A percentile compares a stretch with the other conserved stretches of the same genome.
Conservation (phyloP, 2,329 filamentous ascomycete species). For the Venturia nashicola region DNA sequence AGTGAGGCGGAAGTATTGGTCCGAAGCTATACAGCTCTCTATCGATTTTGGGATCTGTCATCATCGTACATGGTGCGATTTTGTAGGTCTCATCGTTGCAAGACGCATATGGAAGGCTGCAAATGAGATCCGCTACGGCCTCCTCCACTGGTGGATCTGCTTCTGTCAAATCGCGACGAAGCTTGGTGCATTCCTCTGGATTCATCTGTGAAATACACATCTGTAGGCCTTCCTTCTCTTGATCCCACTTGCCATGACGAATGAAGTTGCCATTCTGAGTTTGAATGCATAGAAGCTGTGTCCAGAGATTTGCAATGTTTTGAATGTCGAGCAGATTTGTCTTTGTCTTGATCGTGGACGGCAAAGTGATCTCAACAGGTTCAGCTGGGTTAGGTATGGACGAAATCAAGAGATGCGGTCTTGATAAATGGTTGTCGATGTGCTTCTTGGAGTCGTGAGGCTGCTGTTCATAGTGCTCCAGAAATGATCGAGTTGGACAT, state of each 20-base stretch:
- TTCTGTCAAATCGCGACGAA: neutral
- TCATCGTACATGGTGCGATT: conserved; percentile 1
- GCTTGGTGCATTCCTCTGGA: neutral
- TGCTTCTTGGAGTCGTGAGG: neutral
- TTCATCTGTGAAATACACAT: neutral
- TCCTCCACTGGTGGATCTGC: neutral
- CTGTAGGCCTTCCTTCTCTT: neutral
- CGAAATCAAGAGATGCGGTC: neutral
- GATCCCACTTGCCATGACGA: neutral
- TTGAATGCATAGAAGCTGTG: neutral
- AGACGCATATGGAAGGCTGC: neutral
- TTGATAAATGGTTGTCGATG: neutral
- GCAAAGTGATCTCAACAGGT: neutral
- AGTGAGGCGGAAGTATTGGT: neutral
- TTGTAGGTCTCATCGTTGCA: neutral
- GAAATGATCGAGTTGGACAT: neutral
- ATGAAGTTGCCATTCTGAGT: conserved; percentile 1
- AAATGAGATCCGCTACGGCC: neutral
- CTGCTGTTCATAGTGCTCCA: neutral
- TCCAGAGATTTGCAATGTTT: neutral
- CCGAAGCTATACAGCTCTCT: neutral
- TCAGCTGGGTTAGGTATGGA: neutral
- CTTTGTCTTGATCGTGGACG: neutral
- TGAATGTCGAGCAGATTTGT: neutral
- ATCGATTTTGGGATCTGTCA: neutral